These are phyloP conservation scores for Penicillium paradoxum DNA, from an alignment of 495 filamentous ascomycete species.

Conservation along the genomic window DNA sequence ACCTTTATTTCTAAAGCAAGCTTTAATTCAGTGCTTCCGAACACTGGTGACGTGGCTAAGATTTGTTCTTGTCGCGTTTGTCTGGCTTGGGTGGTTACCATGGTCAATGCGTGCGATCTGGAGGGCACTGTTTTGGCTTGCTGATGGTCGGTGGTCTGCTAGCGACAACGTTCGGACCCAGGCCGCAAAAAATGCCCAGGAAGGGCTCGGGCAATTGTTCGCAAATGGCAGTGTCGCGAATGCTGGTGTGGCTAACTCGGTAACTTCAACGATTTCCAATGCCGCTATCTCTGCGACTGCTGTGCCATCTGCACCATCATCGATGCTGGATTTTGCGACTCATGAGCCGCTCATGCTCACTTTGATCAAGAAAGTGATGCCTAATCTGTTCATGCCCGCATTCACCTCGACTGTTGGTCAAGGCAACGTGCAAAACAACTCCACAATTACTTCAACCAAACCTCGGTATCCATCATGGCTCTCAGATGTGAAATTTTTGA, in stretches of 20 bases:
- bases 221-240: constrained; percentile 40
- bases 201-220: constrained; percentile 16
- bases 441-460: constrained; percentile 22
- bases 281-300: constrained; percentile 23
- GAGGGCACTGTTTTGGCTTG: constrained; percentile 91
- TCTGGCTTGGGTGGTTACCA: constrained; percentile 86
- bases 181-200: constrained; percentile 10
- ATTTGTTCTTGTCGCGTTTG: constrained; percentile 69
- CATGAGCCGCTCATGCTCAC: constrained; percentile 48
- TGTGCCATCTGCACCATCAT: constrained; percentile 28
- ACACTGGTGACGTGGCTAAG: constrained; percentile 72
- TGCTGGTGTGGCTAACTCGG: constrained; percentile 11
- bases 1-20: constrained; percentile 71
- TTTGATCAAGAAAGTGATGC: constrained; percentile 42
- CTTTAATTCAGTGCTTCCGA: constrained; percentile 62
- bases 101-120: constrained; percentile 89
- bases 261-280: constrained; percentile 24
- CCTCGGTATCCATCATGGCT: constrained; percentile 48
- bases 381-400: constrained; percentile 36
- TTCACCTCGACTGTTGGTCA: constrained; percentile 26
- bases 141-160: constrained; percentile 80
- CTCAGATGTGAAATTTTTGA: constrained; percentile 67
- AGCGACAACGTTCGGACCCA: constrained; percentile 26
- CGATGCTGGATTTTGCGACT: constrained; percentile 39
- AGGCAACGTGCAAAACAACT: constrained; percentile 14